Evolutionary conservation across 495 filamentous ascomycete genomes (phyloP), one percentile per base, ranked within the genome.

Genomic region (Elasticomyces elasticus): DNA sequence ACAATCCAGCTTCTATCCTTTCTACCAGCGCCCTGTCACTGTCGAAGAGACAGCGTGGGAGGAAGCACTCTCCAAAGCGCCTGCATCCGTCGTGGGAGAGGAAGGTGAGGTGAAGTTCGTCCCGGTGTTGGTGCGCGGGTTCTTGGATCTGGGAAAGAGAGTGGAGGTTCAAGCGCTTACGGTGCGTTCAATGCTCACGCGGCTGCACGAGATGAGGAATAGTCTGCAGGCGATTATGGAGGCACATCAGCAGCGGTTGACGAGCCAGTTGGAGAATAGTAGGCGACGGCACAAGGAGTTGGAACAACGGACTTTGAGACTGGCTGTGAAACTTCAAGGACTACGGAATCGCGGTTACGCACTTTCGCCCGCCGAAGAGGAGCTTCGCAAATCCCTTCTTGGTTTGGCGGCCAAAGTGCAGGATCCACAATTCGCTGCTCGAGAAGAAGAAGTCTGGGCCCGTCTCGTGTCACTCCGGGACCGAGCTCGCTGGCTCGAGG

Each of bases 391-490:
- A 69, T 89, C 92, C 69, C 74, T 99, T 28, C 63, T 80, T 42
- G 70, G 74, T 44, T 75, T 99, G 58, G 87, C 95, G 64, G 80
- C 78, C 59, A 70, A 69, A 17, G 79, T 91, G 15, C 83, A 84
- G 51, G 94, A 99, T 70, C 91, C 94, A 1, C 83, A 82, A 17
- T 73, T 95, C 42, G 83, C 76, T 47, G 90, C 89, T 4, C 73
- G 89, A 51, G 81, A 81, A 49, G 92, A 99, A 69, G 92, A 99
- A 72, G 85, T 99, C 46, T 99, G 92, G 92, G 94, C 92, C 31
- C 75, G 94, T 28, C 84, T 99, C 78, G 79, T 94, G 51, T 83
- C 83, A 24, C 79, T 96, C 31, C 74, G 87, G 59, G 87, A 91
- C 56, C 79, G 88, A 58, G 85, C 86, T 30, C 81, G 83, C 63